phyloP scores from a whole-genome alignment of 805 yeast genomes.

The Lipomyces chichibuensis region DNA sequence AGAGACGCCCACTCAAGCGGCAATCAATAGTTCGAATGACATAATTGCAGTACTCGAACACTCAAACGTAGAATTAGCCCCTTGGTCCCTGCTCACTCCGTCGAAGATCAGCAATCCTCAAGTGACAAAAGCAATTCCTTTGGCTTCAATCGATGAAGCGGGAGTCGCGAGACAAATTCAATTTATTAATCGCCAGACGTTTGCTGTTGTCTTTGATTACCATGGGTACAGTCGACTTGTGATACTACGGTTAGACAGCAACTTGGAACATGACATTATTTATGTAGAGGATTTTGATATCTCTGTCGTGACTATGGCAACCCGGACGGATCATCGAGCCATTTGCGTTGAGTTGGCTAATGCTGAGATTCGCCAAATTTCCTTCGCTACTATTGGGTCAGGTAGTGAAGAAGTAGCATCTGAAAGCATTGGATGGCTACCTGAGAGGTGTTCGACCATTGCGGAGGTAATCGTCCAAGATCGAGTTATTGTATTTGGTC shows the following conservation, averaged over 20 bases:
- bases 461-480: slow-evolving; percentile 47
- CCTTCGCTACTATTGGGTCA: not conserved
- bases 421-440: slow-evolving; percentile 12
- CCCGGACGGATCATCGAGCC: slow-evolving; percentile 25
- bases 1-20: slow-evolving; percentile 62
- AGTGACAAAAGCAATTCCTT: slow-evolving; percentile 17
- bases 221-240: slow-evolving; percentile 17
- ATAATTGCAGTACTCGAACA: slow-evolving; percentile 61
- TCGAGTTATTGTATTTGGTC: slow-evolving; percentile 64
- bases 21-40: slow-evolving; percentile 64
- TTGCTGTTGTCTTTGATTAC: slow-evolving; percentile 66
- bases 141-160: slow-evolving; percentile 10
- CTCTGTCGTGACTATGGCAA: slow-evolving; percentile 14
- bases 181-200: slow-evolving; percentile 53
- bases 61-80: slow-evolving; percentile 52
- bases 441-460: slow-evolving; percentile 28
- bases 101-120: slow-evolving; percentile 27
- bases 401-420: slow-evolving; percentile 4
- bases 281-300: slow-evolving; percentile 18
- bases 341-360: slow-evolving; percentile 21
- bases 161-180: slow-evolving; percentile 62
- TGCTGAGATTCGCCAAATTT: slow-evolving; percentile 21
- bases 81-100: slow-evolving; percentile 40
- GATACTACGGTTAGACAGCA: slow-evolving; percentile 12
- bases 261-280: slow-evolving; percentile 11